Evolutionary conservation across 179 eudicot species (phyloP), one percentile per base, ranked within the genome.

Genomic region (Pouteria campechiana): DNA sequence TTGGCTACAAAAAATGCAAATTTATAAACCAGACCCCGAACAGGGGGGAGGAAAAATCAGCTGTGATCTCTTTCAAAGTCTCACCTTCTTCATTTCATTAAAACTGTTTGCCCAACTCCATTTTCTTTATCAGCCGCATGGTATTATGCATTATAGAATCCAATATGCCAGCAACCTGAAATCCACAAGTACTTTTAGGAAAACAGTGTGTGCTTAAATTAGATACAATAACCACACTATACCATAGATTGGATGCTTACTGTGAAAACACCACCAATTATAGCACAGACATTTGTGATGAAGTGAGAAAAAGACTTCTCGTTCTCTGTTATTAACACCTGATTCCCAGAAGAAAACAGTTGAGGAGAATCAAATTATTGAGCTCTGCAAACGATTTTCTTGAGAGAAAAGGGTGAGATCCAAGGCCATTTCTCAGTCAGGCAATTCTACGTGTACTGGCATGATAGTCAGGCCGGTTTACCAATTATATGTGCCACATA

Each of bases 191-290:
- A 16, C 3, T 2, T 4, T 32, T 16, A 13, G 48, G n/a, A n/a
- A 23, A 30, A 50, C 13, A 43, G 29, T 3, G 17, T 8, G 24
- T 36, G 21, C 1, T 4, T 29, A 28, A 0, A 8, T 8, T 5
- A 12, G 10, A 50, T 17, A 2, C 11, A 12, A 7, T n/a, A n/a
- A n/a, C n/a, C n/a, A n/a, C n/a, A n/a, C n/a, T n/a, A n/a, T n/a
- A n/a, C n/a, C 10, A 19, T 48, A 17, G 30, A 11, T 16, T 46
- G 50, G 29, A 25, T 12, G 61, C 86, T 20, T 10, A 89, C 97
- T 79, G 97, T 89, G 76, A 89, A 89, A 64, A 89, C 81, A 41
- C 97, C 97, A 25, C 97, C 97, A 28, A 85, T 89, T 44, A 89
- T 89, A 52, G 97, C 95, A 61, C 97, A 89, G 21, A 89, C 69